phyloP scores from a whole-genome alignment of 805 yeast genomes.

The Teunomyces atbi region DNA sequence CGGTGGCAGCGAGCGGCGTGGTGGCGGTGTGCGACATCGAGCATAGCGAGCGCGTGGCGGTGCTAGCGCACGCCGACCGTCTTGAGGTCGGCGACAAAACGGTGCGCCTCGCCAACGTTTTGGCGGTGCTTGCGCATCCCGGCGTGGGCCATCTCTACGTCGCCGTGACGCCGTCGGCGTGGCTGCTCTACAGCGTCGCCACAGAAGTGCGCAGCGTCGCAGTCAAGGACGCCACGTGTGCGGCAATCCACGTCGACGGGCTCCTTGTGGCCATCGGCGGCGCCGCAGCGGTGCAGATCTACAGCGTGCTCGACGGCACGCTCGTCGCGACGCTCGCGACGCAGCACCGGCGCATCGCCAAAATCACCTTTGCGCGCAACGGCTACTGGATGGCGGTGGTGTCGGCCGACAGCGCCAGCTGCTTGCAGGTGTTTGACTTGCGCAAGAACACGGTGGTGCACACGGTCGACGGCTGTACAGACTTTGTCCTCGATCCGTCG shows the following conservation, averaged over 20 bases:
- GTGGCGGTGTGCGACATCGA: too few relatives aligned
- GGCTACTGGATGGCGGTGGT: conserved; percentile 59
- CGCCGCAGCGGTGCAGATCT: conserved; percentile 29
- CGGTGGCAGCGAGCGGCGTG: too few relatives aligned
- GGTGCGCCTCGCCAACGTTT: conserved; percentile 6
- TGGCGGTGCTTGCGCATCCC: conserved; percentile 27
- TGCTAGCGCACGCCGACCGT: conserved; percentile 8
- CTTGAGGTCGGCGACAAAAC: conserved; percentile 13
- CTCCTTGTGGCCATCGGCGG: conserved; percentile 42
- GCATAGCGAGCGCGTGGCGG: too few relatives aligned
- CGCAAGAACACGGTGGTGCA: conserved; percentile 36
- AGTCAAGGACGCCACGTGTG: conserved; percentile 11
- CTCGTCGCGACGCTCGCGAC: conserved; percentile 32
- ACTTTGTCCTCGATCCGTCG: conserved; percentile 36
- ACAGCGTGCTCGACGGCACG: conserved; percentile 38
- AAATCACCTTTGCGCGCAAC: conserved; percentile 55
- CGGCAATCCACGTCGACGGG: conserved; percentile 49
- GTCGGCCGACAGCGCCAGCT: conserved; percentile 8
- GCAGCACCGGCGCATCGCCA: conserved; percentile 22
- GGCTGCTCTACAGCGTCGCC: conserved; percentile 18
- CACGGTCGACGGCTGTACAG: conserved; percentile 21
- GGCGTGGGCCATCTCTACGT: conserved; percentile 25
- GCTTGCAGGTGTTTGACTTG: conserved; percentile 47
- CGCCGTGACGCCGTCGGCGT: conserved; percentile 22
- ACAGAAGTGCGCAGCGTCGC: neutral